Conservation (phyloP, 495 filamentous ascomycete species). For the Hypomontagnella monticulosa region DNA sequence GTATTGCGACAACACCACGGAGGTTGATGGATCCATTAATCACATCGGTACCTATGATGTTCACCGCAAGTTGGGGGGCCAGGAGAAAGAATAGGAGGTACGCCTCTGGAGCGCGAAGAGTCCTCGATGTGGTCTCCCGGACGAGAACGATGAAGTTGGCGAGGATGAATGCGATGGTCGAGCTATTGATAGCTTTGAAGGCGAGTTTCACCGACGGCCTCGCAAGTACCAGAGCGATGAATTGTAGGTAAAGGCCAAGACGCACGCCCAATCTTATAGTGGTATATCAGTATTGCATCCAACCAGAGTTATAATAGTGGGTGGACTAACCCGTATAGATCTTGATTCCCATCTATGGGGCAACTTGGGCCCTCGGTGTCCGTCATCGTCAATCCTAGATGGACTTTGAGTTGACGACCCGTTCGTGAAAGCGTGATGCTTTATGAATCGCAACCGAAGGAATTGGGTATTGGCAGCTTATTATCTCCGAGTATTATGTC, state of each 20-base stretch:
- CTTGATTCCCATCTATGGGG: conserved; percentile 45
- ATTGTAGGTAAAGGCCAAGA: conserved; percentile 52
- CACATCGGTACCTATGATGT: conserved; percentile 5
- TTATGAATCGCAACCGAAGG: no score
- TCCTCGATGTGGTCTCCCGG: conserved; percentile 9
- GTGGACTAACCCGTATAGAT: conserved; percentile 47
- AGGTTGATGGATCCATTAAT: neutral
- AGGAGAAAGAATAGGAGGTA: conserved; percentile 28
- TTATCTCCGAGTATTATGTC: no score
- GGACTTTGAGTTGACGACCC: neutral
- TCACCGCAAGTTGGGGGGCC: conserved; percentile 12
- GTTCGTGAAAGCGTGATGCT: no score
- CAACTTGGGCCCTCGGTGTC: conserved; percentile 2
- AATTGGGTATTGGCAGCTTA: no score
- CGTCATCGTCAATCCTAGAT: neutral
- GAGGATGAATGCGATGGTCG: conserved; percentile 26
- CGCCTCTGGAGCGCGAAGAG: conserved; percentile 23
- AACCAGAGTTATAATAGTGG: neutral
- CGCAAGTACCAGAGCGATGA: conserved; percentile 38
- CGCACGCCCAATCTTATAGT: conserved; percentile 45
- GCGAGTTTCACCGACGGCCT: conserved; percentile 16
- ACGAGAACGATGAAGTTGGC: conserved; percentile 23
- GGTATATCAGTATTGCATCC: neutral
- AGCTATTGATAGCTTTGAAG: conserved; percentile 22
- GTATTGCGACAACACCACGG: conserved; percentile 2